These are phyloP conservation scores for Truncatella angustata DNA, from an alignment of 2,329 filamentous ascomycete species.

Conservation along the genomic window DNA sequence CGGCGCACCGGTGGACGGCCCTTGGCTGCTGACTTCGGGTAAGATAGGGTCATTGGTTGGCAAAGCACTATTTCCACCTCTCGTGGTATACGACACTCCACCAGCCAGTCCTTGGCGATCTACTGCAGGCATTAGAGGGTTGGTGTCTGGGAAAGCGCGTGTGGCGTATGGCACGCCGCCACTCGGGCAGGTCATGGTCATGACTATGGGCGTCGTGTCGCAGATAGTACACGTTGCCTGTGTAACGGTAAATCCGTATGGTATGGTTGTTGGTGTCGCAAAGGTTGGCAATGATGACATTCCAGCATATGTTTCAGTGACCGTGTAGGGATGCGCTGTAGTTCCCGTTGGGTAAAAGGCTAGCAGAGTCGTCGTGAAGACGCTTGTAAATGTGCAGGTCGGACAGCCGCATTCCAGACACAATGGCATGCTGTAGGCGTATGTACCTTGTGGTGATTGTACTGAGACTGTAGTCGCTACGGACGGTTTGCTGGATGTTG, in stretches of 20 bases:
- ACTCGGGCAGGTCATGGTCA: slow-evolving; percentile 2
- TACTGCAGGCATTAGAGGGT: too few relatives aligned
- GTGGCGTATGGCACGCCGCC: neutral
- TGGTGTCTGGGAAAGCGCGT: too few relatives aligned
- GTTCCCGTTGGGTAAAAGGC: slow-evolving; percentile 13
- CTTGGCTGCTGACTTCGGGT: too few relatives aligned
- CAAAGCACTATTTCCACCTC: too few relatives aligned
- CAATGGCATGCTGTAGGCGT: slow-evolving; percentile 17
- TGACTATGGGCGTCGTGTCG: neutral
- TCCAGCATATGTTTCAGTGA: slow-evolving; percentile 21
- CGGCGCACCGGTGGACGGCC: too few relatives aligned
- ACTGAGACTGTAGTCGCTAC: neutral
- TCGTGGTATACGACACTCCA: too few relatives aligned
- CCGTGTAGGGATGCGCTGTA: slow-evolving; percentile 15
- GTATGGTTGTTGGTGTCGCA: slow-evolving; percentile 14
- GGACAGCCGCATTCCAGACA: slow-evolving; percentile 17
- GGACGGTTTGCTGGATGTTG: neutral
- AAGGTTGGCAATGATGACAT: slow-evolving; percentile 18
- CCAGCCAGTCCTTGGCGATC: too few relatives aligned
- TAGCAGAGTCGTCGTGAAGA: slow-evolving; percentile 15
- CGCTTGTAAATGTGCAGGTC: slow-evolving; percentile 18
- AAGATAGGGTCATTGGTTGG: too few relatives aligned
- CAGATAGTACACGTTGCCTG: slow-evolving; percentile 13
- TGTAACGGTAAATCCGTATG: slow-evolving; percentile 19
- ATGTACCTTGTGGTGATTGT: neutral